Evolutionary conservation across 257 asterid genomes (phyloP).

Genomic region (Solanum sparsipilum): DNA sequence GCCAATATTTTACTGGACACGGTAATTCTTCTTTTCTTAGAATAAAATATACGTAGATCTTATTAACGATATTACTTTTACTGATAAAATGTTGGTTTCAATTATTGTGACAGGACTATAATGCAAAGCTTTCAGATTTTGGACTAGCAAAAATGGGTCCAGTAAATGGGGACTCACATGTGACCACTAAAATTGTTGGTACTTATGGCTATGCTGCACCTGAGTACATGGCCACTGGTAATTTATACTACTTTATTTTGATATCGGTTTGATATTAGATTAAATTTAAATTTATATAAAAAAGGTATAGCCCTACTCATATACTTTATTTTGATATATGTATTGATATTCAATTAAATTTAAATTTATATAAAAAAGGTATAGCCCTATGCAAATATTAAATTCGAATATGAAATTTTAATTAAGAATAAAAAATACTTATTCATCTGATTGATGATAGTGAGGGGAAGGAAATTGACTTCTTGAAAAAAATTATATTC

Average conservation of each 20-base stretch:
- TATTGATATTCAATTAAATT: accelerated
- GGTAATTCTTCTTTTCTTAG: conserved; percentile 11
- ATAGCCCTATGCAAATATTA: background rate
- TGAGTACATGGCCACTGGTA: conserved; percentile 80
- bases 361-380: accelerated
- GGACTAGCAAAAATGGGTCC: conserved; percentile 95
- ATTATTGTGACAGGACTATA: conserved; percentile 29
- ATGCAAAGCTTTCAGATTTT: conserved; percentile 82
- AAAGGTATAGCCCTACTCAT: background rate
- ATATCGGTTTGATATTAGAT: accelerated
- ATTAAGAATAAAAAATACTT: background rate
- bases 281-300: accelerated
- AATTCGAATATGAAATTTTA: background rate
- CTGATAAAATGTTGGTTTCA: background rate
- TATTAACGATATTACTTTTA: background rate
- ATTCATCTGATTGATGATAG: background rate
- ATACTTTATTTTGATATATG: accelerated
- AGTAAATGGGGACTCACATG: conserved; percentile 58
- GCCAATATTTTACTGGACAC: conserved; percentile 61
- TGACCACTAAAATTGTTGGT: conserved; percentile 61
- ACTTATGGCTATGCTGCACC: conserved; percentile 93
- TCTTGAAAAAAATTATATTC: background rate
- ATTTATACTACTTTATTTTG: background rate
- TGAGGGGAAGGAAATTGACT: background rate
- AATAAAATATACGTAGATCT: background rate